phyloP scores from a whole-genome alignment of 2,329 filamentous ascomycete genomes.

The Paraconiothyrium brasiliense region DNA sequence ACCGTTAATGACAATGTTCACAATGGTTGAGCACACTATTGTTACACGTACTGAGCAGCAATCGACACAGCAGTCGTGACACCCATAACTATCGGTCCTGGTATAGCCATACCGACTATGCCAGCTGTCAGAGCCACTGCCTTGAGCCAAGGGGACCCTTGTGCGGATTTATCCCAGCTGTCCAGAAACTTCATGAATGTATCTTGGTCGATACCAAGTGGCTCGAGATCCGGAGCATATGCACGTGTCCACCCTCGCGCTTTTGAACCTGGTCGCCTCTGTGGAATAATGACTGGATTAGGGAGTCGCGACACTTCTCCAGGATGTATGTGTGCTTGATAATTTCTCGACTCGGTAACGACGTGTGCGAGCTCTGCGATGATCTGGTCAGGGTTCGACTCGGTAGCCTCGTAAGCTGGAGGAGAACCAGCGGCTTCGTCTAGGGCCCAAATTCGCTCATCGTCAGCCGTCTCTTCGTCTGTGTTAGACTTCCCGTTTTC shows the following conservation, averaged over 20 bases:
- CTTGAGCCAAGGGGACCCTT: constrained; percentile 36
- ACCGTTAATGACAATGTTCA: constrained; percentile 49
- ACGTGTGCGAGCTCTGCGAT: constrained; percentile 22
- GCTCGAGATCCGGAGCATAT: constrained; percentile 61
- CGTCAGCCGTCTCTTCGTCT: constrained; percentile 15
- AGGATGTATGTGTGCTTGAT: background rate
- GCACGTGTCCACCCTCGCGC: constrained; percentile 63
- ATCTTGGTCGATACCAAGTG: constrained; percentile 58
- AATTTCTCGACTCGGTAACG: background rate
- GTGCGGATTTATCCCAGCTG: constrained; percentile 56
- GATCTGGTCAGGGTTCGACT: constrained; percentile 10
- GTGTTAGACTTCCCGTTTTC: background rate
- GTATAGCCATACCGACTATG: constrained; percentile 16
- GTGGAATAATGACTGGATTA: constrained; percentile 61
- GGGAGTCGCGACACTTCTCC: constrained; percentile 17
- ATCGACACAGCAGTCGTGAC: constrained; percentile 23
- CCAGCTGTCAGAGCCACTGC: constrained; percentile 20
- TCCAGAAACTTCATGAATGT: constrained; percentile 61
- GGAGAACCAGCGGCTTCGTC: constrained; percentile 23
- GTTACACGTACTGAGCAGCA: constrained; percentile 33
- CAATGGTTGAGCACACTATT: background rate
- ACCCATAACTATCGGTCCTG: constrained; percentile 15
- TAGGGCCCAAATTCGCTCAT: constrained; percentile 26
- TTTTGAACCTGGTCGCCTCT: constrained; percentile 60
- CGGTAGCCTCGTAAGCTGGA: constrained; percentile 18